These are phyloP conservation scores for Cryphonectria parasitica DNA, from an alignment of 2,329 filamentous ascomycete species.

Conservation along the genomic window DNA sequence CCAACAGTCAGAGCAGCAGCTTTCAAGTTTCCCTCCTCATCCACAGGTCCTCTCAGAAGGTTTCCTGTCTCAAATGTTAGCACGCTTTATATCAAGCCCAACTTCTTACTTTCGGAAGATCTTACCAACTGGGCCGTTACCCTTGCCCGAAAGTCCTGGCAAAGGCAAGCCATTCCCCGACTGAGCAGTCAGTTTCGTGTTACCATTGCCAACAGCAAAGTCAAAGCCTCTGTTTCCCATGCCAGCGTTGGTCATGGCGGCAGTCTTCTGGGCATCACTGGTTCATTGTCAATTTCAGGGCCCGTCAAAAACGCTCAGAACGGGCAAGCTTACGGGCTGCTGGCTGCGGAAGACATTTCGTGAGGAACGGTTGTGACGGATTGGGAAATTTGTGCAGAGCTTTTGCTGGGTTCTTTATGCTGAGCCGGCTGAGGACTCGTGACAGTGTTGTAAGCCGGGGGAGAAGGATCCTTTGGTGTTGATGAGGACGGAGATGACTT, in stretches of 20 bases:
- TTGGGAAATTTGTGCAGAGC: neutral
- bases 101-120: neutral
- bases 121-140: conserved; percentile 21
- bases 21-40: conserved; percentile 62
- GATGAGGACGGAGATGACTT: neutral
- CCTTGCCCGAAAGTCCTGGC: conserved; percentile 18
- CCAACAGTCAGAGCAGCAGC: conserved; percentile 61
- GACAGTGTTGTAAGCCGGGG: neutral
- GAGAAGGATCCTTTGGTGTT: neutral
- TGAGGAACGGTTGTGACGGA: neutral
- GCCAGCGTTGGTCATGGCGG: conserved; percentile 7
- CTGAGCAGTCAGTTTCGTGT: conserved; percentile 13
- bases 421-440: neutral
- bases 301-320: neutral
- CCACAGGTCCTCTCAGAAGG: conserved; percentile 60
- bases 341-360: conserved; percentile 17
- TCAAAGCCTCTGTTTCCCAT: conserved; percentile 14
- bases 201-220: conserved; percentile 11
- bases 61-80: conserved; percentile 42
- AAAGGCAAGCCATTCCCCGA: conserved; percentile 12
- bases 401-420: neutral
- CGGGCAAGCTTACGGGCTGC: conserved; percentile 21
- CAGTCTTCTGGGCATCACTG: conserved; percentile 22
- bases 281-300: neutral
- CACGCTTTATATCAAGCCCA: no score